These are phyloP conservation scores for Lactarius trivialis DNA, from an alignment of 768 basidiomycete species.

Conservation along the genomic window DNA sequence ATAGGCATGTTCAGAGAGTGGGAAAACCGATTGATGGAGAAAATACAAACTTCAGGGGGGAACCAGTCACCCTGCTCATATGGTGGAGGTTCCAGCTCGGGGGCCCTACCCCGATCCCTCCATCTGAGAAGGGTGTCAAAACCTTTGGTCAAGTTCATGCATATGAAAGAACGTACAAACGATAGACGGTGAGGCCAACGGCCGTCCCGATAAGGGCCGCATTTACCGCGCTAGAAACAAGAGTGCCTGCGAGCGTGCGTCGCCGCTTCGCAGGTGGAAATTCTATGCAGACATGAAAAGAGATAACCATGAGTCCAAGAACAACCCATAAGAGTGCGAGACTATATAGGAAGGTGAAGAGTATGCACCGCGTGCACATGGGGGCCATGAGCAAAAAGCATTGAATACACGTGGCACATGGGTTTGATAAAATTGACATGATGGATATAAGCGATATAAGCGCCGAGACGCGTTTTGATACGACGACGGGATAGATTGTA, in stretches of 20 bases:
- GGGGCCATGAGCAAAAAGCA: conserved; percentile 21
- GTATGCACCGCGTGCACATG: conserved; percentile 27
- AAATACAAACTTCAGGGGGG: conserved; percentile 8
- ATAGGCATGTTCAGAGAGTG: not conserved
- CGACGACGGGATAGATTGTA: not conserved
- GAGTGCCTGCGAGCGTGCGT: conserved; percentile 72
- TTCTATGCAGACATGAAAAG: conserved; percentile 45
- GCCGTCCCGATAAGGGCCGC: conserved; percentile 83
- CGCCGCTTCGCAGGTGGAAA: conserved; percentile 72
- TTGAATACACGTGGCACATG: conserved; percentile 17
- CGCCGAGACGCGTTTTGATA: conserved; percentile 7
- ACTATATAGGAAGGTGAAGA: conserved; percentile 40
- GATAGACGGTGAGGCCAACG: conserved; percentile 80
- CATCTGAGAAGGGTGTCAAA: conserved; percentile 43
- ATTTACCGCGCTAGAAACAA: conserved; percentile 77
- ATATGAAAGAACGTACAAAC: conserved; percentile 51
- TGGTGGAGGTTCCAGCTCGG: conserved; percentile 42
- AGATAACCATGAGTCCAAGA: conserved; percentile 26
- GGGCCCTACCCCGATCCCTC: conserved; percentile 66
- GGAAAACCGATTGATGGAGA: not conserved
- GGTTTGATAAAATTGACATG: not conserved
- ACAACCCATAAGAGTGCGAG: conserved; percentile 19
- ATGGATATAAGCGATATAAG: too few species aligned
- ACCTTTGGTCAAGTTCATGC: conserved; percentile 2
- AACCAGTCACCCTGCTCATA: conserved; percentile 59